phyloP scores from a whole-genome alignment of 345 rosid genomes.

The Gossypium bickii region DNA sequence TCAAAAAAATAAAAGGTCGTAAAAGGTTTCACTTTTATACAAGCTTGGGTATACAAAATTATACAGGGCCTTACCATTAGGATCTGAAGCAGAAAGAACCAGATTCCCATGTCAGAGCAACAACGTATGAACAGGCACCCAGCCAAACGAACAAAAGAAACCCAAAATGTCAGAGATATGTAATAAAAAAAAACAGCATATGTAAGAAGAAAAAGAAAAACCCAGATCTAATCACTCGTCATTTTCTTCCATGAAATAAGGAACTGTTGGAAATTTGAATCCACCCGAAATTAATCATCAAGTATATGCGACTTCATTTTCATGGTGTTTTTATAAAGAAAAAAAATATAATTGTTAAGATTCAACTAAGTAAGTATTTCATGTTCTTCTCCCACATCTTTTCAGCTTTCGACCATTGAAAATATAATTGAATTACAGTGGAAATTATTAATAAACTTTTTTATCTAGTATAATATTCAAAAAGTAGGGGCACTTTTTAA shows the following conservation, averaged over 20 bases:
- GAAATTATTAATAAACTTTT: background rate
- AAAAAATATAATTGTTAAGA: no score
- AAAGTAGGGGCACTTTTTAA: slow-evolving; percentile 1
- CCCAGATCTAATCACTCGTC: background rate
- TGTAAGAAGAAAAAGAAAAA: background rate
- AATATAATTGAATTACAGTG: background rate
- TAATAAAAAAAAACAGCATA: background rate
- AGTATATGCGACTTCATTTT: no score
- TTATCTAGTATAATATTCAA: background rate
- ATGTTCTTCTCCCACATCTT: background rate
- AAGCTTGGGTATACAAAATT: background rate
- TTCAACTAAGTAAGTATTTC: background rate
- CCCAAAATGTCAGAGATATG: background rate
- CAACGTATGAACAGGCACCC: background rate
- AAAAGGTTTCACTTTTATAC: background rate
- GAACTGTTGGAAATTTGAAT: background rate
- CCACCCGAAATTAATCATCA: no score
- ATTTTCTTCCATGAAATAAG: background rate
- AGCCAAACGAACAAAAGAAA: background rate
- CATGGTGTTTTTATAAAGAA: no score
- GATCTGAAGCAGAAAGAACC: slow-evolving; percentile 51
- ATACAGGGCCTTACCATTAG: slow-evolving; percentile 57
- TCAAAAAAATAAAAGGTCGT: background rate
- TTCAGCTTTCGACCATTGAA: background rate
- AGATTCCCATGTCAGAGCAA: slow-evolving; percentile 7